Conservation (phyloP, 345 rosid genomes). For the Pugionium dolabratum region DNA sequence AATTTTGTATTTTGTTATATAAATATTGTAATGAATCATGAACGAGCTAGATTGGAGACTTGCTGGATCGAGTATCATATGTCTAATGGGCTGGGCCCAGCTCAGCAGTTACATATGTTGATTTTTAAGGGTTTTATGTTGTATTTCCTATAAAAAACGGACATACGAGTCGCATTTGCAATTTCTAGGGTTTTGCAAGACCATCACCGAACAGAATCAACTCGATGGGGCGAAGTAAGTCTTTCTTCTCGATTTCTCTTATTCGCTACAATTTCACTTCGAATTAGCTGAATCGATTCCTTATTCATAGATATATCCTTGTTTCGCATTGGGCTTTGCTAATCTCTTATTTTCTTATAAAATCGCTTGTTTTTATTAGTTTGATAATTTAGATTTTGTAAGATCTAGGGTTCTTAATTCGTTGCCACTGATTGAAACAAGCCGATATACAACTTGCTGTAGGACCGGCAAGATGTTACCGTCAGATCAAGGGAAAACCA, state of each 20-base stretch:
- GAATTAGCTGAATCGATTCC: not conserved
- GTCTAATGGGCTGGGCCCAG: slow-evolving; percentile 36
- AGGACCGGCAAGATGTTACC: slow-evolving; percentile 47
- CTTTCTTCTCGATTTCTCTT: not conserved
- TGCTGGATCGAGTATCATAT: not conserved
- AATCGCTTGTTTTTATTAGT: not conserved
- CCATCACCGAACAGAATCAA: slow-evolving; percentile 10
- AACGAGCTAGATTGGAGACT: slow-evolving; percentile 24
- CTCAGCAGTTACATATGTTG: slow-evolving; percentile 25
- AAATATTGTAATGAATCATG: too few relatives aligned
- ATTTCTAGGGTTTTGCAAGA: slow-evolving; percentile 26
- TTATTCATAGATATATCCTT: too few relatives aligned
- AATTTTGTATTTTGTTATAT: too few relatives aligned
- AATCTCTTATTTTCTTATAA: too few relatives aligned
- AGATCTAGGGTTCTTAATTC: not conserved
- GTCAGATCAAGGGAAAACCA: slow-evolving; percentile 55
- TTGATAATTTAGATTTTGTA: not conserved
- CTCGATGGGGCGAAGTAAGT: slow-evolving; percentile 37
- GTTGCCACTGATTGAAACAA: not conserved
- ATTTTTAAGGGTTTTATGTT: slow-evolving; percentile 2
- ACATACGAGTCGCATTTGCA: not conserved
- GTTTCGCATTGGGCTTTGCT: too few relatives aligned
- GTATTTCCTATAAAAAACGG: not conserved
- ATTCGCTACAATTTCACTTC: slow-evolving; percentile 17
- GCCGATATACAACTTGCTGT: too few relatives aligned